phyloP scores from a whole-genome alignment of 257 asterid species.

The Ilex asprella region DNA sequence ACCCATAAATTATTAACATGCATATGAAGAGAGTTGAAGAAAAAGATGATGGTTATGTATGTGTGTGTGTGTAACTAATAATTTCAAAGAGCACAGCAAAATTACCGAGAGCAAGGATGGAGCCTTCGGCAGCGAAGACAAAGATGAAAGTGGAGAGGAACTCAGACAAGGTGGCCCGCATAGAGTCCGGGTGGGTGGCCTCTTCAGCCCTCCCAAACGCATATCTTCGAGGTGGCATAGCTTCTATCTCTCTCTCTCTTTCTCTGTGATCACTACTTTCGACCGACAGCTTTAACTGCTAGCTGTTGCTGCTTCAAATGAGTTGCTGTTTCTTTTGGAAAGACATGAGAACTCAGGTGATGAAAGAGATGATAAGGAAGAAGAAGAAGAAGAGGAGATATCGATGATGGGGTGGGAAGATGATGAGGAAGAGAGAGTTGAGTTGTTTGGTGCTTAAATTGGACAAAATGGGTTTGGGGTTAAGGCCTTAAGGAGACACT shows the following conservation, averaged over 20 bases:
- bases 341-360: not conserved
- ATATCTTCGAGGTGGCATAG: slow-evolving; percentile 63
- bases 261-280: no score
- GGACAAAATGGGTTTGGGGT: not conserved
- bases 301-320: not conserved
- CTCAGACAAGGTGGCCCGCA: slow-evolving; percentile 75
- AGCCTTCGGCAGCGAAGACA: slow-evolving; percentile 89
- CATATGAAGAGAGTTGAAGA: not conserved
- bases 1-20: no score
- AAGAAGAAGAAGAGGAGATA: not conserved
- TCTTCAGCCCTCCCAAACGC: slow-evolving; percentile 81
- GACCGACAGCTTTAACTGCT: not conserved
- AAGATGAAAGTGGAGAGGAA: slow-evolving; percentile 80
- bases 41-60: not conserved
- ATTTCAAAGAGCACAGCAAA: no score
- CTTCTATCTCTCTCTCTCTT: not conserved
- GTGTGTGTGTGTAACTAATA: no score
- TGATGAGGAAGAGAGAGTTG: not conserved
- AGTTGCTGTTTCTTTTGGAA: no score
- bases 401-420: not conserved
- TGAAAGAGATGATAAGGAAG: not conserved
- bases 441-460: not conserved
- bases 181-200: slow-evolving; percentile 90
- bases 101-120: slow-evolving; percentile 72
- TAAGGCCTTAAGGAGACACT: slow-evolving; percentile 79